phyloP scores from a whole-genome alignment of 1,284 basidiomycete species.

The Exobasidium cylindrosporum region DNA sequence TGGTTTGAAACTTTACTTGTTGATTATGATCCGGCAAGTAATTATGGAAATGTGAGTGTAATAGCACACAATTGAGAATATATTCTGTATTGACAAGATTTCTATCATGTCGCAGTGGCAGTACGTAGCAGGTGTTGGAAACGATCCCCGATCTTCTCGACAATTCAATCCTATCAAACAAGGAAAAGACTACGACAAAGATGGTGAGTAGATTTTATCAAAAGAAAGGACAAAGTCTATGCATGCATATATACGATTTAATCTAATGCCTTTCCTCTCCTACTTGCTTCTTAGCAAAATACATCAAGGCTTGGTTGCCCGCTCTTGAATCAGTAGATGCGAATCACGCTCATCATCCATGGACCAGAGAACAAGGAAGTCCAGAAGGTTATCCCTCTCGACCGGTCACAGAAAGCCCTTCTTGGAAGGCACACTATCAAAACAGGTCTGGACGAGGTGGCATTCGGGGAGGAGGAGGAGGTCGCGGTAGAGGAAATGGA shows the following conservation, averaged over 20 bases:
- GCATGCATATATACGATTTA: conserved; percentile 45
- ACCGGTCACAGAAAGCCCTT: conserved; percentile 39
- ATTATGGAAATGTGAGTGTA: conserved; percentile 5
- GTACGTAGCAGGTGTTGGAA: conserved; percentile 48
- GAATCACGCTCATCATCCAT: conserved; percentile 34
- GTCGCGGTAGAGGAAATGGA: conserved; percentile 24
- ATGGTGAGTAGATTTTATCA: conserved; percentile 23
- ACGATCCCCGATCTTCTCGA: conserved; percentile 40
- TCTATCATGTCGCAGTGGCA: conserved; percentile 25
- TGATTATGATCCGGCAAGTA: conserved; percentile 35
- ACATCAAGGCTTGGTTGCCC: conserved; percentile 37
- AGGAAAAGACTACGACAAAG: conserved; percentile 39
- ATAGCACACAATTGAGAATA: no score
- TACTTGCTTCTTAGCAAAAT: conserved; percentile 19
- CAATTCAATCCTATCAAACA: conserved; percentile 50
- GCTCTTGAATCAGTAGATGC: conserved; percentile 16
- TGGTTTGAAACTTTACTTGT: conserved; percentile 38
- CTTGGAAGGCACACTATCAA: conserved; percentile 41
- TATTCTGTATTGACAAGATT: no score
- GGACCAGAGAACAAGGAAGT: conserved; percentile 19
- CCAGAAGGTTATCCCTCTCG: conserved; percentile 26
- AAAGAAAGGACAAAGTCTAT: conserved; percentile 6
- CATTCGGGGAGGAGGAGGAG: conserved; percentile 16
- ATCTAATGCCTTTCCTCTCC: conserved; percentile 22
- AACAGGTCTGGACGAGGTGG: conserved; percentile 17